Base-by-base conservation (phyloP, 2,329 filamentous ascomycete genomes). In the Paecilomyces sp. region DNA sequence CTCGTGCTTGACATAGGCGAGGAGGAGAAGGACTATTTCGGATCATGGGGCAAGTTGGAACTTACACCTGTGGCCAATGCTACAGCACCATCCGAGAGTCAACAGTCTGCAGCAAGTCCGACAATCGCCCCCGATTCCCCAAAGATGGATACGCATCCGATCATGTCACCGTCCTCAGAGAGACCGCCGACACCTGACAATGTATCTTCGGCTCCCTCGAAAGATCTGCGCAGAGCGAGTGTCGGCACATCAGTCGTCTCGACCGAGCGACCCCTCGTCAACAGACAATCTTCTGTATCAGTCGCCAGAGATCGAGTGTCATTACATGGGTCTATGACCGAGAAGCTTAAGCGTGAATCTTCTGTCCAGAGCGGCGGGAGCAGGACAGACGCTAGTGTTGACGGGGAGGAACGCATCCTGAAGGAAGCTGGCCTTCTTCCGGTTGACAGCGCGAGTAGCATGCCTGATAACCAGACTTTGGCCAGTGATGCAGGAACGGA, bases 1-100 rank as follows among this genome's bases (percentile, higher is more conserved):
- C 78, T 99, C 22, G 80, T 86, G 4, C 83, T 92, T 74, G 94
- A 99, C 70, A 79, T 97, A 8, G 89, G 93, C 58, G 91, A 96
- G 65, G 92, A 96, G 68, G 63, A 68, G 58, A 64, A 58, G 57
- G 53, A 54, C 41, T 18, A 52, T 47, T 41, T 24, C 25, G 60
- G 62, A 33, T 28, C 54, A 24, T 54, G 60, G 18, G 59, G 59
- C 5, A 55, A 47, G 24, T 36, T 51, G 11, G 57, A 56, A 36
- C 36, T 60, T 25, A 57, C 24, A 28, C 25, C 60, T 3, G 59
- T 63, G 6, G 25, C 55, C 34, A 61, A 58, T n/a, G 52, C 63
- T 25, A 57, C 58, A 28, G 57, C 56, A 9, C 65, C 67, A 1
- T 65, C 66, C n/a, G 62, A 64, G 33, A 68, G 62, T 24, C 55